phyloP scores from a whole-genome alignment of 805 yeast genomes.

The Jamesozyma piceae region DNA sequence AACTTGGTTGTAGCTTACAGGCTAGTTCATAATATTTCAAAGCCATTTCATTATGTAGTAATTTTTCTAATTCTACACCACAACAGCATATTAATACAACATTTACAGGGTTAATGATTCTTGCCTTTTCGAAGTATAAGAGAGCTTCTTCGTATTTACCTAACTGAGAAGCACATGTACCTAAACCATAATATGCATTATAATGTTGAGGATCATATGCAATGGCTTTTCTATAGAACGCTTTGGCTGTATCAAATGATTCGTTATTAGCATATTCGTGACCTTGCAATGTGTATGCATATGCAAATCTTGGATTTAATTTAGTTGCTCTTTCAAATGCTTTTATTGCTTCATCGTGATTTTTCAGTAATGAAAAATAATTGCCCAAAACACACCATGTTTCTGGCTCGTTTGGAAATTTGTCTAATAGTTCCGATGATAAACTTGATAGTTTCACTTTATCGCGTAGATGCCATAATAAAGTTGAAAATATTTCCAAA shows the following conservation, averaged over 20 bases:
- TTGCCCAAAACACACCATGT: conserved; percentile 93
- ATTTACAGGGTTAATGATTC: conserved; percentile 81
- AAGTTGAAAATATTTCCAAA: conserved; percentile 85
- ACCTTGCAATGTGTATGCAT: conserved; percentile 88
- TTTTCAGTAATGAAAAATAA: conserved; percentile 70
- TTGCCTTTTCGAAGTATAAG: conserved; percentile 77
- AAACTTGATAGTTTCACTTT: conserved; percentile 71
- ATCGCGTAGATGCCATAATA: conserved; percentile 85
- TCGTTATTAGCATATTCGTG: conserved; percentile 86
- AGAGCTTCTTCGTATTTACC: conserved; percentile 82
- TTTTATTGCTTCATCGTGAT: conserved; percentile 80
- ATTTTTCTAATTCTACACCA: conserved; percentile 83
- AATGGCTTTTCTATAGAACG: conserved; percentile 71
- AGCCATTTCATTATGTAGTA: conserved; percentile 61
- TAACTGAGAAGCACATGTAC: conserved; percentile 80
- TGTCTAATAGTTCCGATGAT: conserved; percentile 68
- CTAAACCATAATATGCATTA: conserved; percentile 92
- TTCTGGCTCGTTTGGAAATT: conserved; percentile 58
- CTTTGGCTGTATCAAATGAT: conserved; percentile 81
- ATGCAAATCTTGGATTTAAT: conserved; percentile 60
- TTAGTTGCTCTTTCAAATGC: conserved; percentile 75
- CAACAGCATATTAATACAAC: conserved; percentile 84
- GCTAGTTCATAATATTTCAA: conserved; percentile 77
- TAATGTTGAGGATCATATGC: conserved; percentile 73
- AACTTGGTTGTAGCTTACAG: conserved; percentile 69